Conservation (phyloP, 2,329 filamentous ascomycete species). For the Fusarium albosuccineum region DNA sequence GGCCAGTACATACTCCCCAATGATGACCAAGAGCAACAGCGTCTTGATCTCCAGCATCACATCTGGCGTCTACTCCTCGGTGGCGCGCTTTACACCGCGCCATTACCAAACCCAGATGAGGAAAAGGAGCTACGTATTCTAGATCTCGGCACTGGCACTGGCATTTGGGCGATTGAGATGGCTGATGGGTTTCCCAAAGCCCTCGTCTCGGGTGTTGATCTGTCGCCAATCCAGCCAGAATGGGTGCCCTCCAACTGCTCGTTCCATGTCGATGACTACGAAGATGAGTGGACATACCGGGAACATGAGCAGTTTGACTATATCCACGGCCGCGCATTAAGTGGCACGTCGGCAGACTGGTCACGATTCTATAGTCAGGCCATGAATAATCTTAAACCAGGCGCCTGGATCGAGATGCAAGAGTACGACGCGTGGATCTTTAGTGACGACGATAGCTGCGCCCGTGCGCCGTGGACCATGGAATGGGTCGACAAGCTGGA, state of each 20-base stretch:
- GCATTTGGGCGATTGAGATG: slow-evolving; percentile 72
- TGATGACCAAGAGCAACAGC: slow-evolving; percentile 52
- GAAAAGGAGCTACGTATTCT: slow-evolving; percentile 57
- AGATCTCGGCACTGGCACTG: slow-evolving; percentile 72
- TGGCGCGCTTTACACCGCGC: slow-evolving; percentile 42
- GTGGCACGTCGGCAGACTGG: slow-evolving; percentile 51
- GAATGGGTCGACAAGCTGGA: slow-evolving; percentile 56
- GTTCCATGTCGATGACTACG: slow-evolving; percentile 75
- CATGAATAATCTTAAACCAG: slow-evolving; percentile 49
- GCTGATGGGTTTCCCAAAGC: slow-evolving; percentile 59
- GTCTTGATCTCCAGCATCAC: slow-evolving; percentile 55
- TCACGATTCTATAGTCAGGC: slow-evolving; percentile 49
- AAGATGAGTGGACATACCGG: slow-evolving; percentile 58
- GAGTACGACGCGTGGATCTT: slow-evolving; percentile 56
- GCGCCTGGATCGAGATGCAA: slow-evolving; percentile 56
- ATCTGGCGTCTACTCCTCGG: slow-evolving; percentile 47
- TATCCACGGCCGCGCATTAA: slow-evolving; percentile 54
- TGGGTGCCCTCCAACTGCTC: slow-evolving; percentile 71
- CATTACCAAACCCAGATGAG: slow-evolving; percentile 42
- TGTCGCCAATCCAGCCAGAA: slow-evolving; percentile 69
- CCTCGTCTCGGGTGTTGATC: slow-evolving; percentile 62
- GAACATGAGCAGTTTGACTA: slow-evolving; percentile 52
- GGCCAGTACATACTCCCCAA: slow-evolving; percentile 49
- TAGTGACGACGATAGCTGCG: slow-evolving; percentile 55
- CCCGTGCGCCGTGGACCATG: slow-evolving; percentile 54